phyloP scores from a whole-genome alignment of 2,329 filamentous ascomycete genomes.

The Penicillium glabrum region DNA sequence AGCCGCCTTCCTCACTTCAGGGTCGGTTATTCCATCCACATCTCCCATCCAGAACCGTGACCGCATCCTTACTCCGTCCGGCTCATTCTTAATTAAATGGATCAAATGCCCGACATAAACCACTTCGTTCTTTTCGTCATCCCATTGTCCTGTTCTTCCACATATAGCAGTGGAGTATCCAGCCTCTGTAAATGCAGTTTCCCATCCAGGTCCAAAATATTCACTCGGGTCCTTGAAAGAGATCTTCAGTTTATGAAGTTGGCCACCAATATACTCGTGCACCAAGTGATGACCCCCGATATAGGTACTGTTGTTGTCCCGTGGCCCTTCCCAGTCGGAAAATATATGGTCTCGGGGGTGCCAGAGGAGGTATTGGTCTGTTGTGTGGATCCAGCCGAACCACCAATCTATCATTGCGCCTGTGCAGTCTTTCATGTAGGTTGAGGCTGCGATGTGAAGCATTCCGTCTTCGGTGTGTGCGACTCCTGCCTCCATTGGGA shows the following conservation, averaged over 20 bases:
- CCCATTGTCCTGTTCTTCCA: neutral
- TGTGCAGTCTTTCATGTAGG: conserved; percentile 5
- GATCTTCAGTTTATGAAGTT: conserved; percentile 1
- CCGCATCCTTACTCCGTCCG: conserved; percentile 3
- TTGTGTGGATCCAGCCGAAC: conserved; percentile 5
- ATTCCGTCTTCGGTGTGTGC: neutral
- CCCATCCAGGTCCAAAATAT: conserved; percentile 1
- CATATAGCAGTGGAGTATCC: conserved; percentile 4
- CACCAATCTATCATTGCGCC: conserved; percentile 4
- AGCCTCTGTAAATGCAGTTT: neutral
- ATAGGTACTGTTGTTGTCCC: conserved; percentile 2
- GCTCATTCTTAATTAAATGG: conserved; percentile 4
- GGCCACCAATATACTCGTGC: conserved; percentile 1
- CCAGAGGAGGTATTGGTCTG: conserved; percentile 5
- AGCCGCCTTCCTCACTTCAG: neutral
- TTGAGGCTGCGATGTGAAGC: conserved; percentile 1
- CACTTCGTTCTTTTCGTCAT: neutral
- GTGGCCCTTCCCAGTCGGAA: conserved; percentile 4
- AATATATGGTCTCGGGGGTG: conserved; percentile 5
- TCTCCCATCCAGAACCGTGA: conserved; percentile 6
- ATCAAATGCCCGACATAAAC: conserved; percentile 3
- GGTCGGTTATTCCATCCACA: neutral
- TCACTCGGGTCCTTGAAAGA: conserved; percentile 1
- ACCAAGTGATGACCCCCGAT: conserved; percentile 6
- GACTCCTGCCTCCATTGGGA: conserved; percentile 2